Base-by-base conservation (phyloP, 768 basidiomycete genomes). In the Termitomyces sp. region DNA sequence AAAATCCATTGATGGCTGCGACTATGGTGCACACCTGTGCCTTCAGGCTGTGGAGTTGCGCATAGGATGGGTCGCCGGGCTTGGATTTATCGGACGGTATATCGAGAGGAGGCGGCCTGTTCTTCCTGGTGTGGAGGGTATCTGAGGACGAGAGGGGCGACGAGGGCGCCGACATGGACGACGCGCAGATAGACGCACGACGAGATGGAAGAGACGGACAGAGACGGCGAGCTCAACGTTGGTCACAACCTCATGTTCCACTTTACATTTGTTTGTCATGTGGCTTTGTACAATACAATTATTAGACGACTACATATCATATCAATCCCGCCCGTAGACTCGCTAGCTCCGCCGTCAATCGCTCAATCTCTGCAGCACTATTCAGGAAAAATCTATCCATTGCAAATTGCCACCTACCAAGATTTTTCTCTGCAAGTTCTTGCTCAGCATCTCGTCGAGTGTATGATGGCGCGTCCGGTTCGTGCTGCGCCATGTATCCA, bases 81-180 rank as follows among this genome's bases (percentile, higher is more conserved):
- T 74, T 71, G 46, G 68, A 68, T 45, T 73, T 72, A 58, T 74
- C 62, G 55, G 74, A 71, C 57, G 71, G 68, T 52, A 82, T 76
- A 65, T 82, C 80, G 60, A 85, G 79, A 54, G 79, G 77, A 39
- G 81, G 77, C 43, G 81, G 80, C 64, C 78, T 76, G 68, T 82
- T 82, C 70, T 77, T 78, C 69, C 73, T 77, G 73, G 71, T 79
- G 62, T 69, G 64, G 48, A 70, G 69, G 62, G 67, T 62, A 66
- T 68, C 74, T 69, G 74, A 71, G 58, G 65, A 61, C 63, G 65
- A 63, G 70, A 70, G 71, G 66, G 77, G 71, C 57, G 77, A 75
- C 63, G 73, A 73, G 63, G 74, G 72, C 53, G 76, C 72, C 62
- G 74, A 78, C 73, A 79, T 74, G 71, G 70, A 74, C 66, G 57